Percentiles rank a stretch among this genome's conserved stretches.
phyloP scores from a whole-genome alignment of 257 asterid genomes.

The Petrea volubilis region DNA sequence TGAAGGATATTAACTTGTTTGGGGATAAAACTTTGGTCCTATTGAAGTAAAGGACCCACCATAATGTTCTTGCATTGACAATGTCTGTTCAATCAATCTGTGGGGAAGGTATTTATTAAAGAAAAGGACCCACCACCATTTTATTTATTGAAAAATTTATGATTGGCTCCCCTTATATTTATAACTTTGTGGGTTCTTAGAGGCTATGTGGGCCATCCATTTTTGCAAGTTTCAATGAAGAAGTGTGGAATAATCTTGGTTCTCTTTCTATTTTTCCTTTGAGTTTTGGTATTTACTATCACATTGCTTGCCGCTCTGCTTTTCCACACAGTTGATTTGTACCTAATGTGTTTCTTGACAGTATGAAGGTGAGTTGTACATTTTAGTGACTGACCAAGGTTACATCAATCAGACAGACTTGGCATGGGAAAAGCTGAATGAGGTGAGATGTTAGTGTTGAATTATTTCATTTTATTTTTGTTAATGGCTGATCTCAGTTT shows the following conservation, averaged over 20 bases:
- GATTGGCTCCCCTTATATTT: background rate
- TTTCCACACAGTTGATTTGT: conserved; percentile 7
- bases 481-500: conserved; percentile 15
- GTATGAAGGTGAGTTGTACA: conserved; percentile 91
- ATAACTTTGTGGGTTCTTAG: background rate
- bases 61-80: background rate
- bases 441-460: conserved; percentile 51
- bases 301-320: conserved; percentile 1
- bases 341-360: conserved; percentile 44
- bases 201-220: background rate
- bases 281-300: background rate
- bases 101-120: too few relatives aligned
- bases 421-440: conserved; percentile 97
- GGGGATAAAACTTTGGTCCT: background rate
- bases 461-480: background rate
- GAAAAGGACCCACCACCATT: too few relatives aligned
- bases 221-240: background rate
- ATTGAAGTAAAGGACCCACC: background rate
- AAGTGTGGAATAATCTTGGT: background rate
- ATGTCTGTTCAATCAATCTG: background rate
- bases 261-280: background rate
- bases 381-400: conserved; percentile 94
- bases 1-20: background rate
- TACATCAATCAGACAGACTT: conserved; percentile 82
- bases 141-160: background rate